Conservation (phyloP, 208 protist species). For the Tritrichomonas foetus region DNA sequence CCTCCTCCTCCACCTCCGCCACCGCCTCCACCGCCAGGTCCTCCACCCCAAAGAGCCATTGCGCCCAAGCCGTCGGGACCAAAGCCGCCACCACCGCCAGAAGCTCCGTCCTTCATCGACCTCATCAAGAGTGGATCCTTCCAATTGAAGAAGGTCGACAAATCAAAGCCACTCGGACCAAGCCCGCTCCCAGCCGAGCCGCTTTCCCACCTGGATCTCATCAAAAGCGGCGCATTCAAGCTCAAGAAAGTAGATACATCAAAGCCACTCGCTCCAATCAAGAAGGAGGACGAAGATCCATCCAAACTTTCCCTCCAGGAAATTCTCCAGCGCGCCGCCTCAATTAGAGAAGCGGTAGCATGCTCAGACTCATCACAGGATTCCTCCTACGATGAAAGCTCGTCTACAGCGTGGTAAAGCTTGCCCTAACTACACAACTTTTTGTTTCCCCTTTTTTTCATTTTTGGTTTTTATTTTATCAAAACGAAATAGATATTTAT, state of each 20-base stretch:
- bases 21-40: neutral
- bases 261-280: too few species aligned
- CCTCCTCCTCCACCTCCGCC: neutral
- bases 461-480: neutral
- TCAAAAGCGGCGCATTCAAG: neutral
- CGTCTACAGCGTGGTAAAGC: neutral
- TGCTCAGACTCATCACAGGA: neutral
- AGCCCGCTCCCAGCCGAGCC: neutral
- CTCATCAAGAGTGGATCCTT: neutral
- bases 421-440: neutral
- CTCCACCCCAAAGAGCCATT: neutral
- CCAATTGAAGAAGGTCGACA: neutral
- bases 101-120: neutral
- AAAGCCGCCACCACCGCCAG: neutral
- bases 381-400: neutral
- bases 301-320: neutral
- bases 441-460: neutral
- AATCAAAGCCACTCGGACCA: neutral
- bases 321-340: neutral
- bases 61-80: neutral
- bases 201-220: neutral
- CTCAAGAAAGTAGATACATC: neutral
- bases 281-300: neutral
- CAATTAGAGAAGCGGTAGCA: neutral
- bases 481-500: too few species aligned